These are phyloP conservation scores for Phytophthora crassamura DNA, from an alignment of 352 stramenopile species.

Conservation along the genomic window DNA sequence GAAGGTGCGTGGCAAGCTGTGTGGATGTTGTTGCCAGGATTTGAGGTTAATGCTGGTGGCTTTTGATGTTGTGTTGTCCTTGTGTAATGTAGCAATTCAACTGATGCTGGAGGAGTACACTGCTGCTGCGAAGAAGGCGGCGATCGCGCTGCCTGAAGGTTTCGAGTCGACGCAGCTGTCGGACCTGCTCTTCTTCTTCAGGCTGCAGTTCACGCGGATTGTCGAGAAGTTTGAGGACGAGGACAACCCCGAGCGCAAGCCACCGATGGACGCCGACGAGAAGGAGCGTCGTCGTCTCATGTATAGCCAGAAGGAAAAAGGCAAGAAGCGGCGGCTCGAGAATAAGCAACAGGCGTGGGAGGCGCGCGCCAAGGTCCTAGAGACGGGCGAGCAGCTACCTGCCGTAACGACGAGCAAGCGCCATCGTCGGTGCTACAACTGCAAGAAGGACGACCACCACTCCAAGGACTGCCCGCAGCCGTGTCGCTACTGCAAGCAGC, in stretches of 20 bases:
- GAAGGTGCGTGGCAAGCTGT: constrained; percentile 60
- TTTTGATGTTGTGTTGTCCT: background rate
- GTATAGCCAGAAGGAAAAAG: constrained; percentile 78
- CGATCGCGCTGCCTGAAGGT: constrained; percentile 40
- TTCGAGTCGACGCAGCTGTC: constrained; percentile 49
- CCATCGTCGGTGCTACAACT: constrained; percentile 85
- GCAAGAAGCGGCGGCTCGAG: constrained; percentile 76
- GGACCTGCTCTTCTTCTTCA: constrained; percentile 88
- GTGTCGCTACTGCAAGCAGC: constrained; percentile 83
- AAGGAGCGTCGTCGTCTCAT: constrained; percentile 81
- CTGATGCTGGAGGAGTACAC: constrained; percentile 85
- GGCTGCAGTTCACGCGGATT: constrained; percentile 77
- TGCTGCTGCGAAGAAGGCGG: constrained; percentile 42
- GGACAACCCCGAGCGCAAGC: constrained; percentile 54
- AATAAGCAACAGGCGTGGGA: constrained; percentile 71
- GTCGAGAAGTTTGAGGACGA: constrained; percentile 66
- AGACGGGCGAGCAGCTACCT: constrained; percentile 45
- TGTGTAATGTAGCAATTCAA: constrained; percentile 67
- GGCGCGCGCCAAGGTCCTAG: constrained; percentile 53
- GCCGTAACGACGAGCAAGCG: constrained; percentile 46
- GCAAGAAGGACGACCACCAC: constrained; percentile 81
- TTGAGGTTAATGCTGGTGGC: background rate
- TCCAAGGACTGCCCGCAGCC: constrained; percentile 76
- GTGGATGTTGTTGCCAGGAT: background rate
- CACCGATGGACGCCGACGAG: constrained; percentile 81